Conservation (phyloP, 306 rosid genomes). For the Argentina anserina region DNA sequence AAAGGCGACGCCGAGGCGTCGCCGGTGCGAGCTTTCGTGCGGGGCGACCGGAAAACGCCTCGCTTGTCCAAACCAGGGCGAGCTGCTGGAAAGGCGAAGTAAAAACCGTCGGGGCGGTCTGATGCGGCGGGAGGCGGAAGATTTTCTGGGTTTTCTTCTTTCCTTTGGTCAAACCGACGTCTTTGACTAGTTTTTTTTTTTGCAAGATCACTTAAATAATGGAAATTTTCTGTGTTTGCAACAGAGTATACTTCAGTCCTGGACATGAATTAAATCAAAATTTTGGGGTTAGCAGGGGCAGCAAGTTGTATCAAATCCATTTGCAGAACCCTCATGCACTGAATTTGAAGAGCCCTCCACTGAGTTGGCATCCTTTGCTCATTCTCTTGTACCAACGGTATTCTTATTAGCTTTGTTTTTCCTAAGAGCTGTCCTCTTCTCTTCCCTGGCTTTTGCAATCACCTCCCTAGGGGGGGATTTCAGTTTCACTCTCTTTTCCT, state of each 20-base stretch:
- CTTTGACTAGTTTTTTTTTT: no score
- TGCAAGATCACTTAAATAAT: background rate
- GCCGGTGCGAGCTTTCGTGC: no score
- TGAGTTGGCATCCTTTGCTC: background rate
- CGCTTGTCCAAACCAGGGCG: no score
- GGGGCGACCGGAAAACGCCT: no score
- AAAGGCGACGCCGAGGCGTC: no score
- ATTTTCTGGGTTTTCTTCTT: no score
- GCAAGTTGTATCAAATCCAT: background rate
- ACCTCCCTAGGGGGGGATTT: slow-evolving; percentile 58
- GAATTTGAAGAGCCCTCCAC: background rate
- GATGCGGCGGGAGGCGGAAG: no score
- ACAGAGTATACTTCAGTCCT: background rate
- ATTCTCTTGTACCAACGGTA: slow-evolving; percentile 11
- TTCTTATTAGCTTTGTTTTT: slow-evolving; percentile 30
- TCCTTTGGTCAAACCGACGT: no score
- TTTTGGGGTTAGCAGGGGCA: background rate
- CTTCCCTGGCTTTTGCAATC: slow-evolving; percentile 78
- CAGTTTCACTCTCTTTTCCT: slow-evolving; percentile 44
- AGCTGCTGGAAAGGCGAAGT: no score
- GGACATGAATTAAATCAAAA: background rate
- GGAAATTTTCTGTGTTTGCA: background rate
- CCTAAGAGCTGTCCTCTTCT: slow-evolving; percentile 60
- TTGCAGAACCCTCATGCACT: background rate
- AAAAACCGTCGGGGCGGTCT: no score